Evolutionary conservation across 768 basidiomycete genomes (phyloP), one percentile per base, ranked within the genome.

Genomic region (Xerocomellus intermedius): DNA sequence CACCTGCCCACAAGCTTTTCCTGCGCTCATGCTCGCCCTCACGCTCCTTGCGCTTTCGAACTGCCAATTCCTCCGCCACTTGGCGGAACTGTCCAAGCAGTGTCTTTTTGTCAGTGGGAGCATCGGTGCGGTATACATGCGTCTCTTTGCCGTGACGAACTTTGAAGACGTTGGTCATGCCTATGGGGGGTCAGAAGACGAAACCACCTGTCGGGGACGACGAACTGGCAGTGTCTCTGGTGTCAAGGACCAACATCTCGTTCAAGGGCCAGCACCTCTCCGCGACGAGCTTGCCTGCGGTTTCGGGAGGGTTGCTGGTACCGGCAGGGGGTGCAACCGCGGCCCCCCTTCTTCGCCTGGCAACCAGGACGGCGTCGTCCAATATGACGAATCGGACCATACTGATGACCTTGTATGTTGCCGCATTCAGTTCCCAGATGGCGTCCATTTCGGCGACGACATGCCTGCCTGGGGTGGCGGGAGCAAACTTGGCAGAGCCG

Each of bases 111-210:
- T 98, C 94, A 24, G 85, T 75, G 0, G 84, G 65, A 8, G 79
- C 79, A 54, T 95, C 91, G 3, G 91, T 91, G 35, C 95, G 85
- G 70, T 93, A 98, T 8, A 99, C 94, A 66, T 94, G 87, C 1
- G 91, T 91, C 70, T 98, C 96, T 70, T 96, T 97, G 5, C 90
- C 87, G 56, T 94, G 85, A 57, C 89, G 81, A 58, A 99, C 85
- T 77, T 98, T 98, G 79, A 98, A 90, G 4, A 98, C 95, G 63
- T 98, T 97, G n/a, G 87, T 92, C 79, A 98, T 87, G 46, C 74
- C 87, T 84, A 47, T 17, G 49, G 37, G 48, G 33, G 26, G 43
- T 59, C 41, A 61, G 36, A 55, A 39, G 42, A 43, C 8, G 39
- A 46, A 49, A 42, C 1, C 13, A 8, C 5, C 6, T 28, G 48